Evolutionary conservation across 495 filamentous ascomycete species (phyloP).

Genomic region (Trypethelium eluteriae): DNA sequence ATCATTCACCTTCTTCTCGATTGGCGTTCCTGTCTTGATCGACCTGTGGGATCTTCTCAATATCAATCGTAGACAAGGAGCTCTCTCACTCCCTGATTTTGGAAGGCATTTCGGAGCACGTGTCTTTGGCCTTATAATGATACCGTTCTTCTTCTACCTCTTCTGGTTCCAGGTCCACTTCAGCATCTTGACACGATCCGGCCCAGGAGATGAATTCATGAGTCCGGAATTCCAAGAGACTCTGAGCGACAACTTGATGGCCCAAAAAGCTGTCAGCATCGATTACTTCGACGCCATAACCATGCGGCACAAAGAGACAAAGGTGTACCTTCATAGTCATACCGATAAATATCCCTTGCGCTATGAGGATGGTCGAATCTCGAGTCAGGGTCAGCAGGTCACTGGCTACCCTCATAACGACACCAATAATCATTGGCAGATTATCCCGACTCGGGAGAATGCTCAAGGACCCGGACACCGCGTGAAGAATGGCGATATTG

Average conservation of each 20-base stretch:
- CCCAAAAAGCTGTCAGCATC: slow-evolving; percentile 72
- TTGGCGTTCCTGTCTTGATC: slow-evolving; percentile 85
- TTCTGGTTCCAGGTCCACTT: slow-evolving; percentile 99
- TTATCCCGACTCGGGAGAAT: slow-evolving; percentile 58
- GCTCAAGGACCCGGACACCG: slow-evolving; percentile 48
- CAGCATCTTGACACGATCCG: slow-evolving; percentile 75
- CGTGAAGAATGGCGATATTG: slow-evolving; percentile 77
- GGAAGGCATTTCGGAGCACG: slow-evolving; percentile 85
- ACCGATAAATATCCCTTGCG: slow-evolving; percentile 79
- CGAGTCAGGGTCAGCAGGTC: slow-evolving; percentile 89
- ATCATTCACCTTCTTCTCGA: slow-evolving; percentile 92
- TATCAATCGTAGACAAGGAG: slow-evolving; percentile 68
- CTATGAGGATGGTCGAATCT: slow-evolving; percentile 95
- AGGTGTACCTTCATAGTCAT: slow-evolving; percentile 91
- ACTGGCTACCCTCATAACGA: slow-evolving; percentile 97
- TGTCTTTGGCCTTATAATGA: slow-evolving; percentile 68
- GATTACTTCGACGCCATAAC: slow-evolving; percentile 86
- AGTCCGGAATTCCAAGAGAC: slow-evolving; percentile 96
- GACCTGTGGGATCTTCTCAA: slow-evolving; percentile 94
- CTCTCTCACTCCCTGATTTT: slow-evolving; percentile 69
- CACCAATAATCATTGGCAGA: slow-evolving; percentile 98
- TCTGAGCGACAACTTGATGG: slow-evolving; percentile 86
- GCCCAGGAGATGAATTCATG: slow-evolving; percentile 98
- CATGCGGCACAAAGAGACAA: slow-evolving; percentile 92
- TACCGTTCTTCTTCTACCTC: slow-evolving; percentile 95